phyloP scores from a whole-genome alignment of 164 flowering plant genomes.

The Vitis cinerea region DNA sequence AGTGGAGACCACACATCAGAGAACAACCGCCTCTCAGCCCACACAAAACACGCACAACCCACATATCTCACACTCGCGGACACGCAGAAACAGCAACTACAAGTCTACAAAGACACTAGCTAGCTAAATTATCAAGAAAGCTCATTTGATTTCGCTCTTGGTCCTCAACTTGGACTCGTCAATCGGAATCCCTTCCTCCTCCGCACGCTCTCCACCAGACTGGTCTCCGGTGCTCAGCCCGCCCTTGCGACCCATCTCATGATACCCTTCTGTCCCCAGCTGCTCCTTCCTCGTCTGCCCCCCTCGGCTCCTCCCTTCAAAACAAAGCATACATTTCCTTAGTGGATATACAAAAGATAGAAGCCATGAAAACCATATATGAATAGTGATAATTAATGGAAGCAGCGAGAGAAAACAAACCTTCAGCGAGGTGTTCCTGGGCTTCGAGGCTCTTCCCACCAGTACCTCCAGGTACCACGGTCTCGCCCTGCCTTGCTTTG shows the following conservation, averaged over 20 bases:
- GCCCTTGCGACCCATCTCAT: constrained; percentile 68
- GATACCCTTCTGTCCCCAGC: constrained; percentile 61
- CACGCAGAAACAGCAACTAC: too few species aligned
- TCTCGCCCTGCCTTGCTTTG: constrained; percentile 73
- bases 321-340: too few species aligned
- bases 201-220: constrained; percentile 66
- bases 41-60: too few species aligned
- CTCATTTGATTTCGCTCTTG: background rate
- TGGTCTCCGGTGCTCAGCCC: constrained; percentile 68
- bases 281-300: constrained; percentile 53
- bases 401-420: constrained; percentile 18
- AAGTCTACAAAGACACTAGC: too few species aligned
- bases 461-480: constrained; percentile 76
- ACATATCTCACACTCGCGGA: too few species aligned
- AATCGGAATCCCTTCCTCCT: constrained; percentile 49
- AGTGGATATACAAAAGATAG: too few species aligned
- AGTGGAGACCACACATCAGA: too few species aligned
- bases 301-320: too few species aligned
- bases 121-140: background rate
- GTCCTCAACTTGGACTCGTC: constrained; percentile 68
- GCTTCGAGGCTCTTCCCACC: constrained; percentile 89
- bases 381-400: too few species aligned
- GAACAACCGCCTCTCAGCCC: too few species aligned
- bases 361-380: too few species aligned
- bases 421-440: constrained; percentile 81